Base-by-base conservation (phyloP, 176 grass and related monocot species). In the Lolium multiflorum region DNA sequence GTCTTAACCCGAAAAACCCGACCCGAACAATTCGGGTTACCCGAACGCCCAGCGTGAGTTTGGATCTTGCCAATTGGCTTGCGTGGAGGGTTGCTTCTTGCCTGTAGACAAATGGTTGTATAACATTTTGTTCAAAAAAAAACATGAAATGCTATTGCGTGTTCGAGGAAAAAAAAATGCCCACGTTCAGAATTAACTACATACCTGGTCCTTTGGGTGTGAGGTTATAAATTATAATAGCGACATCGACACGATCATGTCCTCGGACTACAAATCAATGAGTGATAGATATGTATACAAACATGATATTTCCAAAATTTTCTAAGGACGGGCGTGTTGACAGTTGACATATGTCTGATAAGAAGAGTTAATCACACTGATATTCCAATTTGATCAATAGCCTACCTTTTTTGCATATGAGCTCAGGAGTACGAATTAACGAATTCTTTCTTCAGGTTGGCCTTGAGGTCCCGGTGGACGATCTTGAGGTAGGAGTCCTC, bases 311-410 rank as follows among this genome's bases (percentile, higher is more conserved):
- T 39, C 26, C 50, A 35, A 15, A 81, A 25, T 1, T 43, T 47
- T 7, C 31, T 3, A 37, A 65, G 3, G 15, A 77, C 43, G 13
- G 0, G 4, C 48, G 13, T 9, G 1, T 14, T 68, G 26, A 37
- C 7, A 20, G 20, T 22, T 81, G 56, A 84, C 77, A 63, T 13
- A 24, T 66, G 16, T n/a, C 51, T 82, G 50, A 52, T 51, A 49
- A 7, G 73, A 77, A 61, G 41, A 62, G 21, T 49, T 68, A 44
- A 15, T 11, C 59, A 63, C 60, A 38, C 37, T 11, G 10, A 70
- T 28, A 16, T n/a, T 7, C 48, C 74, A 20, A 4, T 26, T 77
- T 26, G 38, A 35, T 41, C 46, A 46, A 63, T 3, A 49, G 15
- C 48, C 52, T 3, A 25, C 2, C 11, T 44, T 35, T 35, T 35